A percentile compares a stretch with the other conserved stretches of the same genome.
These are phyloP conservation scores for Fraxinus albicans DNA, from an alignment of 305 asterid species.

Conservation along the genomic window DNA sequence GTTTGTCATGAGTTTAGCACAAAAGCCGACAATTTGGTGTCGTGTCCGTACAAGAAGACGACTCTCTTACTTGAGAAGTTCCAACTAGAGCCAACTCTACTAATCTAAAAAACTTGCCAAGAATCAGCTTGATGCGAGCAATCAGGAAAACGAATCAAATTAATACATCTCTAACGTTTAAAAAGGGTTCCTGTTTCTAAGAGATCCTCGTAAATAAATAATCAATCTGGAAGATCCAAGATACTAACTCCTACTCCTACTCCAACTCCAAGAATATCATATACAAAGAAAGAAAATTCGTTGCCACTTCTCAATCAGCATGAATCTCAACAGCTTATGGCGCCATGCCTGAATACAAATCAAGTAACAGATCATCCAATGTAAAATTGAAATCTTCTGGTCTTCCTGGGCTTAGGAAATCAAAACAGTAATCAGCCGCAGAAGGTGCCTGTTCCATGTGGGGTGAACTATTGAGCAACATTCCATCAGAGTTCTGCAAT, in stretches of 20 bases:
- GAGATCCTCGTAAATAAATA: not conserved
- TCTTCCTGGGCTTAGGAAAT: constrained; percentile 56
- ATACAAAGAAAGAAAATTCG: not conserved
- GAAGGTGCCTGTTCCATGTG: constrained; percentile 16
- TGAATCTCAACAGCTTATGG: not conserved
- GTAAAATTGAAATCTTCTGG: constrained; percentile 46
- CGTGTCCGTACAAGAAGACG: not conserved
- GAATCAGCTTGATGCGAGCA: constrained; percentile 18
- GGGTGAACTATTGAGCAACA: constrained; percentile 12
- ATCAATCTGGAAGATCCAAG: not conserved
- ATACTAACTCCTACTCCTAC: not conserved
- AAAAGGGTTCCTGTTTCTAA: not conserved
- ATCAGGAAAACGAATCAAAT: not conserved
- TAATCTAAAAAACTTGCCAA: constrained; percentile 20
- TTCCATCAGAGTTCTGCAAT: constrained; percentile 10
- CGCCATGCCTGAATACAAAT: constrained; percentile 33
- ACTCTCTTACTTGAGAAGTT: not conserved
- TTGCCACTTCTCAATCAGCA: not conserved
- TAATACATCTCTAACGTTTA: not conserved
- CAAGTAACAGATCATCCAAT: constrained; percentile 37
- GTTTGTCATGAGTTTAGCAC: not conserved
- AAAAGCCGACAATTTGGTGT: not conserved
- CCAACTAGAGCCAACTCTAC: constrained; percentile 17
- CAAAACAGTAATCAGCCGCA: constrained; percentile 38
- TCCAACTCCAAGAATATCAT: not conserved